Percentiles rank a stretch among this genome's conserved stretches.
phyloP scores from a whole-genome alignment of 345 rosid species.

The Eucalyptus erythrocorys region DNA sequence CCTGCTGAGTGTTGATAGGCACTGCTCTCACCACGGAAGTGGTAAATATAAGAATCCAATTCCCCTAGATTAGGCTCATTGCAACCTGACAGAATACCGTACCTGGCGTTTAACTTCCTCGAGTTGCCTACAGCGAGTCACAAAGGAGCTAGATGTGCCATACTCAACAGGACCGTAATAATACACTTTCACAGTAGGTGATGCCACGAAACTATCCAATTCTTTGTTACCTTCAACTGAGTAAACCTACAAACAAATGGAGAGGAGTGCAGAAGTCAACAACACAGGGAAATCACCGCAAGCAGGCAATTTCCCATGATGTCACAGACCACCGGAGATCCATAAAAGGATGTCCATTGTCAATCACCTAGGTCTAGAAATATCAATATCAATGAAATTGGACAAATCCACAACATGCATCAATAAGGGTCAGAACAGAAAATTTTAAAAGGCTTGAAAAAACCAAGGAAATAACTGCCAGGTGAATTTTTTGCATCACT shows the following conservation, averaged over 20 bases:
- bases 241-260: constrained; percentile 39
- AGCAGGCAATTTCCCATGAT: neutral
- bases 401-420: neutral
- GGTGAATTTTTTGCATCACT: neutral
- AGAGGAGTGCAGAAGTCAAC: neutral
- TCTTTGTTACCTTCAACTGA: constrained; percentile 61
- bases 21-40: constrained; percentile 37
- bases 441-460: neutral
- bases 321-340: neutral
- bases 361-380: neutral
- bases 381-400: neutral
- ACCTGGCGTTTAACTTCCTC: constrained; percentile 54
- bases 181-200: constrained; percentile 61
- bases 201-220: constrained; percentile 50
- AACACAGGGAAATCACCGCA: neutral
- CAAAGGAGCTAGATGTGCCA: constrained; percentile 15
- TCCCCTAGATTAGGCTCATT: neutral
- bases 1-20: constrained; percentile 36
- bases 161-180: constrained; percentile 31
- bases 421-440: neutral
- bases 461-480: neutral
- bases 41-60: neutral
- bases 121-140: constrained; percentile 18
- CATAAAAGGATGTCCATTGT: neutral
- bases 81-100: constrained; percentile 5